phyloP scores from a whole-genome alignment of 2,329 filamentous ascomycete genomes.

The Cladosporium halotolerans region DNA sequence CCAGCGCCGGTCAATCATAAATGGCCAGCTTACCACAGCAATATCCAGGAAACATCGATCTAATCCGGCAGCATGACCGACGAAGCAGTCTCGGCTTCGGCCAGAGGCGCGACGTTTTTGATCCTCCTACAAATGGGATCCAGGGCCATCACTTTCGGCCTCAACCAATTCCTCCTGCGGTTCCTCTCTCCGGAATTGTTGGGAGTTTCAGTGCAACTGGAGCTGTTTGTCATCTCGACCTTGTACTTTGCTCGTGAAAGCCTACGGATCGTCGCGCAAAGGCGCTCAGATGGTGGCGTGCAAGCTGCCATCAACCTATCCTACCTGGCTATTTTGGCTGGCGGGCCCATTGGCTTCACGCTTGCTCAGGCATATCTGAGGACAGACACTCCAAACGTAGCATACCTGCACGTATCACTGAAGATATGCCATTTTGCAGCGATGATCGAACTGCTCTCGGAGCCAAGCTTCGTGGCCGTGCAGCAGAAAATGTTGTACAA shows the following conservation, averaged over 20 bases:
- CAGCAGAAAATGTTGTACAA: slow-evolving; percentile 76
- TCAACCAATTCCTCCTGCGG: slow-evolving; percentile 86
- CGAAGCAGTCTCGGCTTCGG: slow-evolving; percentile 38
- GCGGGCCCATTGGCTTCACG: slow-evolving; percentile 49
- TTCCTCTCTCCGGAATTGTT: slow-evolving; percentile 80
- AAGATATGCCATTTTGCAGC: slow-evolving; percentile 52
- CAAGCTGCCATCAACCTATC: slow-evolving; percentile 86
- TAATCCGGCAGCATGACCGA: slow-evolving; percentile 19
- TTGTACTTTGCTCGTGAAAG: slow-evolving; percentile 92
- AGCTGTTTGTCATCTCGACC: slow-evolving; percentile 88
- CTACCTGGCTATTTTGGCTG: slow-evolving; percentile 64
- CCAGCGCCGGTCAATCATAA: not conserved
- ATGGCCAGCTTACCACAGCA: not conserved
- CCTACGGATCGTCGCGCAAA: slow-evolving; percentile 82
- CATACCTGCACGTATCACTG: slow-evolving; percentile 57
- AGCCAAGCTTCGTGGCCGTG: slow-evolving; percentile 83
- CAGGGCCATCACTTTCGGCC: slow-evolving; percentile 79
- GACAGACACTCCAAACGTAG: slow-evolving; percentile 47
- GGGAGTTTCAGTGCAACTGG: slow-evolving; percentile 80
- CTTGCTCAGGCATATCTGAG: slow-evolving; percentile 64
- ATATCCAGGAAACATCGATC: not conserved
- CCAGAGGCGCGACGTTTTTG: slow-evolving; percentile 74
- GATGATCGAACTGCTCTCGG: slow-evolving; percentile 70
- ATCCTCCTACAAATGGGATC: slow-evolving; percentile 83
- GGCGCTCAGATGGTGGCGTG: slow-evolving; percentile 47